phyloP scores from a whole-genome alignment of 2,329 filamentous ascomycete genomes.

The Talaromyces sp. region DNA sequence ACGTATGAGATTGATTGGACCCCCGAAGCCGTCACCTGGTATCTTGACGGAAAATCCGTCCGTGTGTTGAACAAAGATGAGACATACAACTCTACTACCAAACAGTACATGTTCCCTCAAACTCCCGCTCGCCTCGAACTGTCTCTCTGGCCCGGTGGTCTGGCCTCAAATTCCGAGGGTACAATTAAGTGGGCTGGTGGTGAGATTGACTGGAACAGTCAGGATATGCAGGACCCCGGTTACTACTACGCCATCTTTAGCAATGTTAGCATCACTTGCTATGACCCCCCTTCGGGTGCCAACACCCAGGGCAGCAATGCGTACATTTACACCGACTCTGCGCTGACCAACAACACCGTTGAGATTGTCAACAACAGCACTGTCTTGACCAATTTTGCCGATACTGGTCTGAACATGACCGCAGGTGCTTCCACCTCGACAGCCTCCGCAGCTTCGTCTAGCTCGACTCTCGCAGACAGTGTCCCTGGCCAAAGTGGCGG shows the following conservation, averaged over 20 bases:
- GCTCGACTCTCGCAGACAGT: slow-evolving; percentile 23
- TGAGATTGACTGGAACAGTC: slow-evolving; percentile 76
- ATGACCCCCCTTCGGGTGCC: slow-evolving; percentile 70
- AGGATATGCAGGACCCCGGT: slow-evolving; percentile 73
- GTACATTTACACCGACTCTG: slow-evolving; percentile 68
- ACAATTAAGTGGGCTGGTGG: slow-evolving; percentile 92
- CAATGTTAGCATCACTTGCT: slow-evolving; percentile 81
- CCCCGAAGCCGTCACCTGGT: slow-evolving; percentile 80
- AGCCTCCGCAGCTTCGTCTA: slow-evolving; percentile 10
- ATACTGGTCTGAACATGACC: slow-evolving; percentile 72
- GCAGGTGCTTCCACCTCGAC: slow-evolving; percentile 31
- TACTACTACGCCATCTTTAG: slow-evolving; percentile 85
- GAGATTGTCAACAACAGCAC: slow-evolving; percentile 70
- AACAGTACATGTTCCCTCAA: slow-evolving; percentile 85
- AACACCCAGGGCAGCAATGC: slow-evolving; percentile 58
- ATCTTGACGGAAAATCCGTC: slow-evolving; percentile 72
- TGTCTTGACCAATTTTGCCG: slow-evolving; percentile 71
- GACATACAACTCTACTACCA: slow-evolving; percentile 80
- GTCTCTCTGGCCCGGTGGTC: slow-evolving; percentile 92
- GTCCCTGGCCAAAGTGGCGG: slow-evolving; percentile 35
- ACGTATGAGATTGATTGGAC: slow-evolving; percentile 93
- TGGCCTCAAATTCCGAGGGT: slow-evolving; percentile 70
- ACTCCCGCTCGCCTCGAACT: slow-evolving; percentile 87
- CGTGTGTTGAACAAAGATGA: slow-evolving; percentile 70
- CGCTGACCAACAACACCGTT: slow-evolving; percentile 72